Percentiles rank a stretch among this genome's conserved stretches.
phyloP scores from a whole-genome alignment of 306 rosid genomes.

The Quercus variabilis region DNA sequence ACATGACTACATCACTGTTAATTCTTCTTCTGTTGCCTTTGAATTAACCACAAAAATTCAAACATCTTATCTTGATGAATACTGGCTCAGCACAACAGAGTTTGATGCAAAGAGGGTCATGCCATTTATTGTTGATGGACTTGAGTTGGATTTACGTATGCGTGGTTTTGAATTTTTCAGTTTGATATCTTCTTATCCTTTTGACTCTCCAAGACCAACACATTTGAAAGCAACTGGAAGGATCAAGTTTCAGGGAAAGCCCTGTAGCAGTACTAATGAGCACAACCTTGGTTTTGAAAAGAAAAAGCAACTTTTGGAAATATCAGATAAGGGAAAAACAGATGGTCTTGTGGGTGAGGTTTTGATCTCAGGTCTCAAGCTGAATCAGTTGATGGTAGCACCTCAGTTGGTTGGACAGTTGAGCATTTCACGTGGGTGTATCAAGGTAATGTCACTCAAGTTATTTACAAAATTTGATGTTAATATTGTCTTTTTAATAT shows the following conservation, averaged over 20 bases:
- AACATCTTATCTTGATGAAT: slow-evolving; percentile 55
- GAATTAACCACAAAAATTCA: slow-evolving; percentile 65
- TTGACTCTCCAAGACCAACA: slow-evolving; percentile 79
- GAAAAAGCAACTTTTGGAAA: slow-evolving; percentile 29
- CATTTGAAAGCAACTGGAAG: slow-evolving; percentile 82
- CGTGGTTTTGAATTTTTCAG: slow-evolving; percentile 79
- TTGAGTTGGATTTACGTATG: slow-evolving; percentile 88
- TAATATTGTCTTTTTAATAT: neutral
- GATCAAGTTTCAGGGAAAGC: slow-evolving; percentile 83
- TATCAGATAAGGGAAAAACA: slow-evolving; percentile 36
- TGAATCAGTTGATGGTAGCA: slow-evolving; percentile 88
- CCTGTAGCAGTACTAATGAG: slow-evolving; percentile 31
- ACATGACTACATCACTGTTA: slow-evolving; percentile 54
- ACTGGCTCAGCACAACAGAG: slow-evolving; percentile 36
- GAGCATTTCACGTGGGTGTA: slow-evolving; percentile 53
- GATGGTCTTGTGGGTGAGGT: slow-evolving; percentile 71
- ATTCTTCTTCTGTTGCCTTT: slow-evolving; percentile 83
- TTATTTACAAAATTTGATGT: neutral
- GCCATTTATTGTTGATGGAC: slow-evolving; percentile 63
- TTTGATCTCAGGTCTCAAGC: slow-evolving; percentile 76
- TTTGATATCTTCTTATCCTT: slow-evolving; percentile 55
- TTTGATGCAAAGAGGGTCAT: slow-evolving; percentile 31
- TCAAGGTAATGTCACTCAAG: slow-evolving; percentile 55
- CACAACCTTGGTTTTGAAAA: slow-evolving; percentile 41
- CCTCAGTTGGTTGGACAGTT: slow-evolving; percentile 76